Evolutionary conservation across 2,329 filamentous ascomycete genomes (phyloP), one percentile per base, ranked within the genome.

Genomic region (Lasiodiplodia sp.): DNA sequence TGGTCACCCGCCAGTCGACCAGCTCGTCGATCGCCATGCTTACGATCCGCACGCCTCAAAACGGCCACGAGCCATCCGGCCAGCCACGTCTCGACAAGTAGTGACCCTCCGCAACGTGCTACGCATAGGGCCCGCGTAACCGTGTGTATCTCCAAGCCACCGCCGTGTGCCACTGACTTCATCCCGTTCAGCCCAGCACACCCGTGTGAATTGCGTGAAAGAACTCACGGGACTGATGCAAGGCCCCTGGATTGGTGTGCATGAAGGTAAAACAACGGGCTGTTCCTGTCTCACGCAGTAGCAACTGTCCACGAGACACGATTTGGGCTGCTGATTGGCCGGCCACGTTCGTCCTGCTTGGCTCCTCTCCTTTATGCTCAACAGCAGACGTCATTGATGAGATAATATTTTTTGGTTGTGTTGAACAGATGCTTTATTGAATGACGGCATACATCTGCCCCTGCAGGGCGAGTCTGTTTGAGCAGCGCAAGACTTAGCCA

Each of bases 21-120:
- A 47, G 18, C 44, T 47, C 16, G 37, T 16, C 21, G 21, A 62
- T 40, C 16, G 57, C 57, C 57, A 49, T 44, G 57, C 38, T 62
- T 62, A 62, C 57, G 40, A 47, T 47, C 44, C 44, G 44, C 44
- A 34, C 12, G 28, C 53, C 53, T 34, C 23, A n/a, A 28, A n/a
- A 31, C 8, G 40, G 40, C 40, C 40, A 44, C 40, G 40, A 44
- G 40, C 40, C 40, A 44, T 44, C 40, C 40, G 40, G 21, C 11
- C 31, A 16, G 14, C 31, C n/a, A 11, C 37, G 10, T 28, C 21
- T 28, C 21, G 37, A 44, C 37, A 47, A 47, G 31, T 18, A 6
- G 18, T 47, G 16, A 8, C 18, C 14, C 37, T 23, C 40, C 37
- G 56, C 40, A 47, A 21, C 23, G 40, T 62, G 25, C 47, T 62